Conservation (phyloP, 371 early-diverging fungal species). For the Blastocladiella emersonii region DNA sequence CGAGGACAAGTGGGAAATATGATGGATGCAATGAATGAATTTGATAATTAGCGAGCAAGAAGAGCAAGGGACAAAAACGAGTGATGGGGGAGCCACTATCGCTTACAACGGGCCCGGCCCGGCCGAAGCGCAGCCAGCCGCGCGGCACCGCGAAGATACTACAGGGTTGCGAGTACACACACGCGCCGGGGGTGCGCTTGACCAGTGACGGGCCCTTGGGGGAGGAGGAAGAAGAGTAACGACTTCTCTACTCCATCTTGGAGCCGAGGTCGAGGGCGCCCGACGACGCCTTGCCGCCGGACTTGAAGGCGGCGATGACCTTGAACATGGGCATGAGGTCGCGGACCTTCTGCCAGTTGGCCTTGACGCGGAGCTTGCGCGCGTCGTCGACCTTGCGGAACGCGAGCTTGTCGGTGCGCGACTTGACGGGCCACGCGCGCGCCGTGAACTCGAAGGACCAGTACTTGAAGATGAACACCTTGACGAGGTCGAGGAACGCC, state of each 20-base stretch:
- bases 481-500: conserved; percentile 69
- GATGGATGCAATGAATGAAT: no score
- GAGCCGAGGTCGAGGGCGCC: neutral
- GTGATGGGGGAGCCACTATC: no score
- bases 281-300: neutral
- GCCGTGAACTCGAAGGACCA: conserved; percentile 47
- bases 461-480: conserved; percentile 56
- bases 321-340: neutral
- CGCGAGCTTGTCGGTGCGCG: conserved; percentile 8
- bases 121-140: no score
- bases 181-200: no score
- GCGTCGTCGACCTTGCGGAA: neutral
- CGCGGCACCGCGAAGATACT: no score
- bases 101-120: no score
- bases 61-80: no score
- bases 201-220: no score
- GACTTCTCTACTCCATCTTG: neutral
- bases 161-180: no score
- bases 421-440: conserved; percentile 16
- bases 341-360: neutral
- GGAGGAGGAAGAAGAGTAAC: no score
- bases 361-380: neutral
- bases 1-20: no score
- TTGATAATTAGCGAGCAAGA: no score
- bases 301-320: conserved; percentile 1